Base-by-base conservation (phyloP, 345 rosid genomes). In the Murraya paniculata region DNA sequence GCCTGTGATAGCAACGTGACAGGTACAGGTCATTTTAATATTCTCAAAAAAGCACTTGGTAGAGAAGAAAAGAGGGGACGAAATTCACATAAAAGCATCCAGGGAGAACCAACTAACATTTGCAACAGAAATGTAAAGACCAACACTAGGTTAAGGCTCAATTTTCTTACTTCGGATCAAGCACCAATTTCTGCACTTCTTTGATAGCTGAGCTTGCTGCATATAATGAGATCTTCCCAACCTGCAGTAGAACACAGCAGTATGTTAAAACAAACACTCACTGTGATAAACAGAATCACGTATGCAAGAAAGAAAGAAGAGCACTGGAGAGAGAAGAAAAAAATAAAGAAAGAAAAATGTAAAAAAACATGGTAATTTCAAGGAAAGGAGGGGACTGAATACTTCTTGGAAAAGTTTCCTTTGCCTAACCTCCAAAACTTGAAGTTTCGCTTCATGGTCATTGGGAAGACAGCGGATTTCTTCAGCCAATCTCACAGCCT, bases 191-290 rank as follows among this genome's bases (percentile, higher is more conserved):
- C 88, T 94, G 97, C 78, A 94, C 93, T 84, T 97, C 99, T 85
- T 93, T 97, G 78, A 97, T 97, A 68, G 96, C 94, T 74, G 96
- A 92, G 87, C 98, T 94, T 74, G 99, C 99, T 75, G 98, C 96
- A 71, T 97, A 97, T 41, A 97, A 77, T 16, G 97, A 90, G 71
- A 90, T 91, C 85, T 97, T 94, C 61, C 97, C 99, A 1, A 87
- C 95, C 99, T 97, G 93, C 80, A 79, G n/a, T 73, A 75, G 72
- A 79, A 64, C 65, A 50, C 22, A 11, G 68, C 64, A 81, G 61
- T 45, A 65, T 30, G 38, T 78, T 61, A 72, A 82, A 30, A 81
- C 31, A 71, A 67, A 60, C 11, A 18, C 62, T 66, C 65, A 71
- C 59, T 16, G 58, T n/a, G 59, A 58, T 58, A 65, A 68, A 30